Conservation (phyloP, 225 moss, liverwort and hornwort genomes). For the Polytrichum formosum region DNA sequence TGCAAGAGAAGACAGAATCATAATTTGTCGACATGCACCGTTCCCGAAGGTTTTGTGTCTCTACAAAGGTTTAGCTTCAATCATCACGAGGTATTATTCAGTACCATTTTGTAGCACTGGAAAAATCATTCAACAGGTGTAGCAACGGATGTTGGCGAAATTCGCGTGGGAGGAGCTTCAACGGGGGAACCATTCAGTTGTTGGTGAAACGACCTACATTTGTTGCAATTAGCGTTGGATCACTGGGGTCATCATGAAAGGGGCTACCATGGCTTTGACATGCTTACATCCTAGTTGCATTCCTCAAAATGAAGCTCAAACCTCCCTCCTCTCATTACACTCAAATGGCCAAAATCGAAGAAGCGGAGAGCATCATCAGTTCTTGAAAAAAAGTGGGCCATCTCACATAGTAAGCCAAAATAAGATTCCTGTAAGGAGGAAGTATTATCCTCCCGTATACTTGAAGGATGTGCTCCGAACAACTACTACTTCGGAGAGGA, state of each 20-base stretch:
- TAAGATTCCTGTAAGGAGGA: conserved; percentile 10
- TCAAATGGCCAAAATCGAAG: conserved; percentile 18
- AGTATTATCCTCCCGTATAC: conserved; percentile 21
- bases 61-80: no score
- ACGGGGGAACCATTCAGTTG: no score
- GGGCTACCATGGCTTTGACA: conserved; percentile 17
- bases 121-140: no score
- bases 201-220: no score
- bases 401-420: conserved; percentile 11
- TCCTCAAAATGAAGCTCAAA: conserved; percentile 20
- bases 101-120: no score
- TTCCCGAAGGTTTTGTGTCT: no score
- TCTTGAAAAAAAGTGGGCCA: conserved; percentile 9
- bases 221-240: no score
- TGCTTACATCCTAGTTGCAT: conserved; percentile 19
- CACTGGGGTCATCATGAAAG: conserved; percentile 26
- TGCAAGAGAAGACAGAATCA: no score
- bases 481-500: conserved; percentile 2
- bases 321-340: conserved; percentile 20
- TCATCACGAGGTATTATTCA: no score
- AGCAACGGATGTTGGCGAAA: no score
- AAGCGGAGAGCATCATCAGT: conserved; percentile 2
- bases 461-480: conserved; percentile 8
- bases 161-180: no score
- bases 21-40: no score